Evolutionary conservation across 2,329 filamentous ascomycete genomes (phyloP), one percentile per base, ranked within the genome.

Genomic region (Neofusicoccum sp.): DNA sequence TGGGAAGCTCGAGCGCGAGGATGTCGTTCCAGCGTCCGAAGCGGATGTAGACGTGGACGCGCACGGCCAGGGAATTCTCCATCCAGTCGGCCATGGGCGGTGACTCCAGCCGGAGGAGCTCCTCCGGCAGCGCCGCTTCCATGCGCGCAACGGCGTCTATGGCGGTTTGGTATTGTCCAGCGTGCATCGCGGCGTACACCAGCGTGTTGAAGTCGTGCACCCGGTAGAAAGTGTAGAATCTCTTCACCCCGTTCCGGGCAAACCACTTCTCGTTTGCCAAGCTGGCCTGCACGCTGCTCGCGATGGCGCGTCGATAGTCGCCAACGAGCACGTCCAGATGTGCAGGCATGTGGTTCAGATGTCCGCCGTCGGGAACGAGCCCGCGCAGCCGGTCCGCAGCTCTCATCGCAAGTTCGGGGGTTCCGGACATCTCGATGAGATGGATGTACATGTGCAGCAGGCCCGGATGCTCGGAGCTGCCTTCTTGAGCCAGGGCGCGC

Each of bases 71-170:
- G 65, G 91, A 91, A 1, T 83, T 83, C 72, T 93, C 90, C 1
- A 92, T 77, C 85, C 88, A 92, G 71, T 92, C 88, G 0, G 89
- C 88, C 89, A 93, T 91, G 0, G 88, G 87, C 0, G 88, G 88
- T 0, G 84, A 86, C 63, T 86, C 69, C 3, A 89, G 78, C 0
- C 84, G 82, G 0, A 93, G 77, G 3, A 92, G 72, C 0, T 82
- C 81, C 58, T 88, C 84, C 0, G 89, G 83, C 3, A 92, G 75
- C 0, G 84, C 84, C 0, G 73, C 74, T 67, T 91, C 88, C 49
- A 92, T 80, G 45, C 79, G 76, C 0, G 69, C 65, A 0, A 84
- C 82, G 0, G 87, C 86, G 0, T 88, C 81, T 1, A 92, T 70
- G 0, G 88, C 87, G 9, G 87, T 77, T 26, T 75, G 70, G 1